Evolutionary conservation across 331 rosid genomes (phyloP).

Genomic region (Arachis monticola): DNA sequence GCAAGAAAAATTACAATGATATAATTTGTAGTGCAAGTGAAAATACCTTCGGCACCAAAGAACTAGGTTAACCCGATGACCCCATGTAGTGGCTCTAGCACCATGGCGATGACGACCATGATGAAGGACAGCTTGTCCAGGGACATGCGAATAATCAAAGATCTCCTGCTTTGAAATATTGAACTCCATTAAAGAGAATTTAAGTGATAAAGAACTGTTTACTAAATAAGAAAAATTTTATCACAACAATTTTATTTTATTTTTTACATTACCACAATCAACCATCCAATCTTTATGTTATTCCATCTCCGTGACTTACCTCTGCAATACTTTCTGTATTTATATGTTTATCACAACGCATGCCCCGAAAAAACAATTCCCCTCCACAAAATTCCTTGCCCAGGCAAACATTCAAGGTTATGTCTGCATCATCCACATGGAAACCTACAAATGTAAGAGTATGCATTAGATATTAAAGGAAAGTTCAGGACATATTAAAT

Average conservation of each 20-base stretch:
- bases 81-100: slow-evolving; percentile 58
- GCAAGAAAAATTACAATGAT: neutral
- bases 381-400: slow-evolving; percentile 59
- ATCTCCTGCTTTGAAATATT: slow-evolving; percentile 49
- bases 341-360: slow-evolving; percentile 58
- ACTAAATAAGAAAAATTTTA: slow-evolving; percentile 1
- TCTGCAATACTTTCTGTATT: slow-evolving; percentile 44
- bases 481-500: neutral
- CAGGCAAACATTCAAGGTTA: slow-evolving; percentile 60
- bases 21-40: neutral
- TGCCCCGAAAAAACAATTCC: slow-evolving; percentile 58
- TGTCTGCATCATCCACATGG: slow-evolving; percentile 65
- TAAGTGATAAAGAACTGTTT: neutral
- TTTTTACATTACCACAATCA: neutral
- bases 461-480: slow-evolving; percentile 28
- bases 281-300: slow-evolving; percentile 14
- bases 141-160: slow-evolving; percentile 52
- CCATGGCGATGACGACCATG: slow-evolving; percentile 65
- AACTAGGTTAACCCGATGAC: slow-evolving; percentile 54
- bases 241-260: neutral
- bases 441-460: slow-evolving; percentile 46
- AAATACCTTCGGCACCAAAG: slow-evolving; percentile 59
- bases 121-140: slow-evolving; percentile 62
- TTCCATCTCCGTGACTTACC: slow-evolving; percentile 40
- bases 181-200: slow-evolving; percentile 4